Base-by-base conservation (phyloP, 2,329 filamentous ascomycete species). In the Diaporthe caulivora region DNA sequence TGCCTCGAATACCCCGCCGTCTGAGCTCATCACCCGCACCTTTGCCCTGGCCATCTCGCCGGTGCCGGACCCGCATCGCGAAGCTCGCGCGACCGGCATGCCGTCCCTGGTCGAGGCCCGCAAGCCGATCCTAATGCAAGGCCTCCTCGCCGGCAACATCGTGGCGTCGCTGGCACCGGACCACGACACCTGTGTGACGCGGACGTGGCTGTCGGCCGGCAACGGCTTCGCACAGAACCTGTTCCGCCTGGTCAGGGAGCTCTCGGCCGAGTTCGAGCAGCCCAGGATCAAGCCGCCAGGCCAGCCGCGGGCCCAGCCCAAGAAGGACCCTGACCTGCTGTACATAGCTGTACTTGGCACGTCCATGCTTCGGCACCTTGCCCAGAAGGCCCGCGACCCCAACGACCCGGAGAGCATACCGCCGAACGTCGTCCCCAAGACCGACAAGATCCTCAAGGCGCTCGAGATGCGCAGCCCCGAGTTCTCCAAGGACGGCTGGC, bases 51-150 rank as follows among this genome's bases (percentile, higher is more conserved):
- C 95, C 1, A 93, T 98, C 72, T 94, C 94, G 9, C 91, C 95
- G 0, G 87, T 98, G 44, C 97, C 97, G 0, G 94, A 96, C 54
- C 87, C 89, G 74, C 81, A 79, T 17, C 81, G 84, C 40, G 84
- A 88, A 54, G 87, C 88, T 21, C 90, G 91, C 49, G 88, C 89
- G 21, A 87, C 89, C 2, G 88, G 89, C 73, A 81, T 92, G 34
- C 84, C 93, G 0, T 89, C 91, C 0, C 88, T 95, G 7, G 90
- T 97, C 7, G 95, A 98, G 80, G 91, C 90, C 5, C 92, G 97
- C 72, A 98, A 97, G 82, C 93, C 97, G 0, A 92, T 95, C 78
- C 85, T 99, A 15, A 97, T 97, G 89, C 97, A 99, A 83, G 95
- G 95, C 1, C 90, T 98, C 78, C 87, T 98, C 8, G 94, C 95